Evolutionary conservation across 305 asterid species (phyloP).

Genomic region (Fraxinus angustifolia): DNA sequence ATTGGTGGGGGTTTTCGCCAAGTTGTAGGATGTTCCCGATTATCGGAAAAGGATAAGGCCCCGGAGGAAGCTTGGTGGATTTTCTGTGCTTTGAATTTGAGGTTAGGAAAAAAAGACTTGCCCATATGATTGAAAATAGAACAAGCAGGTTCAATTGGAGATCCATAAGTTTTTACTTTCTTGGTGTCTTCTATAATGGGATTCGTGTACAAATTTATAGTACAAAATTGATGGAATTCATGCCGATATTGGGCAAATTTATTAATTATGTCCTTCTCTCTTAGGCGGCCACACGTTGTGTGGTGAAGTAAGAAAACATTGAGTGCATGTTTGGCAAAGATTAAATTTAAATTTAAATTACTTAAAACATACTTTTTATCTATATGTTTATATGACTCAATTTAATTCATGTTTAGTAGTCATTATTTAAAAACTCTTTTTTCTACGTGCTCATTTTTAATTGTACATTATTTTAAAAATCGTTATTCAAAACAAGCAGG

Average conservation of each 20-base stretch:
- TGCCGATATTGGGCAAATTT: not conserved
- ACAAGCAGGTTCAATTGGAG: not conserved
- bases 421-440: no score
- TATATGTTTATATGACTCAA: no score
- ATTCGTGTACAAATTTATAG: not conserved
- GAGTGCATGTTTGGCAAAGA: no score
- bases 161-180: slow-evolving; percentile 9
- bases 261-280: not conserved
- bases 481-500: no score
- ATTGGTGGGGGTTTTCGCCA: slow-evolving; percentile 31
- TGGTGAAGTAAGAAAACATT: no score
- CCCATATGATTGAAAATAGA: not conserved
- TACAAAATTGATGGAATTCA: not conserved
- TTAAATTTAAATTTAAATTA: no score
- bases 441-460: no score
- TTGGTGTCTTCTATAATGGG: not conserved
- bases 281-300: not conserved
- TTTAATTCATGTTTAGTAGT: no score
- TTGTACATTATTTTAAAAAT: no score
- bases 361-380: no score
- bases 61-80: slow-evolving; percentile 34
- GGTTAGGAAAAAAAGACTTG: not conserved
- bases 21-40: slow-evolving; percentile 35
- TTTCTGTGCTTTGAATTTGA: slow-evolving; percentile 7
- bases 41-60: slow-evolving; percentile 29